These are phyloP conservation scores for Alternaria sp. DNA, from an alignment of 2,329 filamentous ascomycete genomes.

Conservation along the genomic window DNA sequence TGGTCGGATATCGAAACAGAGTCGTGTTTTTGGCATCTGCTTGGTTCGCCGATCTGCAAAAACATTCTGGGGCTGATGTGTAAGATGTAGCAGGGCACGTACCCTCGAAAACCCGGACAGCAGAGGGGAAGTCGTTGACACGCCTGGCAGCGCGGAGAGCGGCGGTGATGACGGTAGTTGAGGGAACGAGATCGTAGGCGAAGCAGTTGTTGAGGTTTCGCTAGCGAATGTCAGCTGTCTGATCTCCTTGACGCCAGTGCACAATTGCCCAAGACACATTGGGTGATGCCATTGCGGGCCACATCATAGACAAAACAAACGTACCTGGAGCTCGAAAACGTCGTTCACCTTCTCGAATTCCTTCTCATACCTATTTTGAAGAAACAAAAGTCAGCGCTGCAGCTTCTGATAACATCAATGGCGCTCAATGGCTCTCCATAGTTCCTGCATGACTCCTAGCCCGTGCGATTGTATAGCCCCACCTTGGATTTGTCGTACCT, in stretches of 20 bases:
- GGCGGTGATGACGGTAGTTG: constrained; percentile 86
- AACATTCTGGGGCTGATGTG: background rate
- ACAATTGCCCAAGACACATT: constrained; percentile 18
- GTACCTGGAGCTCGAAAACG: constrained; percentile 99
- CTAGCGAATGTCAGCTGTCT: constrained; percentile 55
- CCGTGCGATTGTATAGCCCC: constrained; percentile 26
- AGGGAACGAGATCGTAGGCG: constrained; percentile 99
- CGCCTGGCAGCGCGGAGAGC: constrained; percentile 92
- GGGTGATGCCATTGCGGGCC: constrained; percentile 28
- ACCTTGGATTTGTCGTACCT: constrained; percentile 69
- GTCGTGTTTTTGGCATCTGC: background rate
- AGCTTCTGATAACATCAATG: constrained; percentile 32
- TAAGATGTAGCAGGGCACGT: constrained; percentile 50
- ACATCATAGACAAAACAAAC: constrained; percentile 39
- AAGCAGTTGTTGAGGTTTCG: constrained; percentile 99
- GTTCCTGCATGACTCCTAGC: constrained; percentile 26
- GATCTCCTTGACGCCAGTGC: constrained; percentile 1
- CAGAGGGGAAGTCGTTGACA: constrained; percentile 98
- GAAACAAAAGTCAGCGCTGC: constrained; percentile 38
- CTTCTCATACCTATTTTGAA: constrained; percentile 86
- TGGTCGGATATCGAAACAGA: constrained; percentile 11
- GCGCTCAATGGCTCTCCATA: constrained; percentile 41
- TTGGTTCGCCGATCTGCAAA: background rate
- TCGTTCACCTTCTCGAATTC: constrained; percentile 98
- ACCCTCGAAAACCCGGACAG: constrained; percentile 99